These are phyloP conservation scores for Phanerochaete carnosa DNA, from an alignment of 768 basidiomycete species.

Conservation along the genomic window DNA sequence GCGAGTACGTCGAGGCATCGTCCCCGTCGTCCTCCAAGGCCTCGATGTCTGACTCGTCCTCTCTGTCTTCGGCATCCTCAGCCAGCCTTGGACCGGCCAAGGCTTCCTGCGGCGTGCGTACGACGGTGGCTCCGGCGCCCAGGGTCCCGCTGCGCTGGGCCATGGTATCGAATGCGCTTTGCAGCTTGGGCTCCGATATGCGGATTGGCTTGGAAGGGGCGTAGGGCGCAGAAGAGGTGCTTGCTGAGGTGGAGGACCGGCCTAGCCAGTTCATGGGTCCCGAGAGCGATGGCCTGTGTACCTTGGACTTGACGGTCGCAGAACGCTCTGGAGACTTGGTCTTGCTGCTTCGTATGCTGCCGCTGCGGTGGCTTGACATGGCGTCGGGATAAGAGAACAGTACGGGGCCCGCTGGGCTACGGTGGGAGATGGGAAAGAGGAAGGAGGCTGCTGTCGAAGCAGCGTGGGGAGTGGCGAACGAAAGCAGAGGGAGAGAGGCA, in stretches of 20 bases:
- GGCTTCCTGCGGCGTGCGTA: slow-evolving; percentile 60
- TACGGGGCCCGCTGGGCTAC: slow-evolving; percentile 1
- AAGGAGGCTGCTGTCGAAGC: slow-evolving; percentile 10
- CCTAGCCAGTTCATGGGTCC: slow-evolving; percentile 34
- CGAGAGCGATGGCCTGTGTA: slow-evolving; percentile 12
- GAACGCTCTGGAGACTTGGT: slow-evolving; percentile 3
- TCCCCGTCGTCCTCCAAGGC: slow-evolving; percentile 19
- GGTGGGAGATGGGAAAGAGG: neutral
- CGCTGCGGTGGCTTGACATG: slow-evolving; percentile 5
- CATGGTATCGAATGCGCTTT: slow-evolving; percentile 31
- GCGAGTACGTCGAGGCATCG: slow-evolving; percentile 16
- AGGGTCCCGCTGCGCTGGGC: slow-evolving; percentile 11
- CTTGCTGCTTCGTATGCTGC: neutral
- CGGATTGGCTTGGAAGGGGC: slow-evolving; percentile 37
- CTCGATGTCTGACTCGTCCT: slow-evolving; percentile 52
- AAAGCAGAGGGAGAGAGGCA: slow-evolving; percentile 6
- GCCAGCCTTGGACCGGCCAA: slow-evolving; percentile 51
- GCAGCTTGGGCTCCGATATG: slow-evolving; percentile 41
- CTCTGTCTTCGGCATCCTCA: slow-evolving; percentile 47
- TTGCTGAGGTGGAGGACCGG: slow-evolving; percentile 35
- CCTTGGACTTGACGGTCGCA: neutral
- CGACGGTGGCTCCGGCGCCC: slow-evolving; percentile 25
- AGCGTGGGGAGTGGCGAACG: slow-evolving; percentile 1
- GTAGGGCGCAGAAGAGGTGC: slow-evolving; percentile 24
- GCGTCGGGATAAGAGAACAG: neutral